Evolutionary conservation across 306 rosid species (phyloP), one percentile per base, ranked within the genome.

Genomic region (Lablab purpureus): DNA sequence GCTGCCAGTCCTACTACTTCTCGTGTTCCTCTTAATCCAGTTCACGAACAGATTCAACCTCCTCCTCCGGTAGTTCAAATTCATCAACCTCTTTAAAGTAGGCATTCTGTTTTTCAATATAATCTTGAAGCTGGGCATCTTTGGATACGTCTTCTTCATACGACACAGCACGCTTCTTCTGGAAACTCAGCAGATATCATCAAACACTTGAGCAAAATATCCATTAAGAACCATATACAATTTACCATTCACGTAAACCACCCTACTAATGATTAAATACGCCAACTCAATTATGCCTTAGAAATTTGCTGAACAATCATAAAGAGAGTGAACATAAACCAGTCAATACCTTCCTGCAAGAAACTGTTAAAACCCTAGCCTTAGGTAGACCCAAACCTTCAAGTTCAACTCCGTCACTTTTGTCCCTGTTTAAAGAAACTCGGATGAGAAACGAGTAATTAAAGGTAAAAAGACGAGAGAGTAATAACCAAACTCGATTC

Each of bases 71-170:
- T 28, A 94, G 87, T 71, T 89, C 79, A 73, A 85, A 92, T 78
- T 89, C 88, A 83, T 94, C 94, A 10, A 94, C 75, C 86, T 92
- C 97, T 54, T 85, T 88, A 76, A 81, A 90, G 79, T 92, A 92
- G 0, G 97, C 92, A 46, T 65, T 86, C 85, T 94, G 94, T 77
- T 89, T 76, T 71, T 86, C 81, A 9, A 94, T 81, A 74, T 84
- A 91, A 62, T 88, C 94, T 75, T 81, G 75, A 1, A 87, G 78
- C 78, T 84, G 75, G n/a, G 79, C 82, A 64, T 73, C 46, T 70
- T 85, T 52, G 52, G 72, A 59, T 12, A 37, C 68, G 7, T 63
- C 80, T 77, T 56, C 37, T 34, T 86, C 45, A 55, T 64, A 17
- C 10, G 83, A 32, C 78, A n/a, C 9, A 3, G 18, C 68, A 55